Evolutionary conservation across 257 asterid species (phyloP).

Genomic region (Gentiana macrophylla): DNA sequence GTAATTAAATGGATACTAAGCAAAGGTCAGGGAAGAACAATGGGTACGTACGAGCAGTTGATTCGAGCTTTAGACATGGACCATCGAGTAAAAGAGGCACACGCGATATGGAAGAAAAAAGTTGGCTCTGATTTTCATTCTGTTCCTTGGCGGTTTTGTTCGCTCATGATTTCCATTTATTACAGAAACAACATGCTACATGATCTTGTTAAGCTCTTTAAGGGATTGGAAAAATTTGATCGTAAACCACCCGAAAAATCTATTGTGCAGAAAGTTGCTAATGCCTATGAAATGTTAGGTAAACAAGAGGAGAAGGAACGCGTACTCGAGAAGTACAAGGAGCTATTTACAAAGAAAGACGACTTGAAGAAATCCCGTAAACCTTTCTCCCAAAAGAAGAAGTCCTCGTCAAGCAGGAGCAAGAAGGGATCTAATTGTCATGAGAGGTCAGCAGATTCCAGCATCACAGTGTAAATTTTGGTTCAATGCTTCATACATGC

Average conservation of each 20-base stretch:
- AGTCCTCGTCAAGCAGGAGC: background rate
- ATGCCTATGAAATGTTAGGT: constrained; percentile 67
- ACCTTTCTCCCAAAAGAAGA: constrained; percentile 2
- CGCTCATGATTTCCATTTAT: constrained; percentile 66
- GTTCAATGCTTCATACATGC: too few relatives aligned
- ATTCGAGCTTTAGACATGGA: constrained; percentile 82
- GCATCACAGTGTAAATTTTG: too few relatives aligned
- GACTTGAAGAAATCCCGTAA: constrained; percentile 1
- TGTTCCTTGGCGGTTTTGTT: constrained; percentile 71
- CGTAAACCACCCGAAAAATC: constrained; percentile 78
- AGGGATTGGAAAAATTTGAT: constrained; percentile 63
- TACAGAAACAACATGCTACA: constrained; percentile 60
- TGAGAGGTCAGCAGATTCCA: background rate
- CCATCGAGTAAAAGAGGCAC: constrained; percentile 58
- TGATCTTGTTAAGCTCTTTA: constrained; percentile 70
- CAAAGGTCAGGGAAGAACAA: constrained; percentile 85
- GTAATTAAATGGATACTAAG: constrained; percentile 92
- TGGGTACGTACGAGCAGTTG: constrained; percentile 69
- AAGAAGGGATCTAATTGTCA: background rate
- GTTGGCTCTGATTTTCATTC: constrained; percentile 64
- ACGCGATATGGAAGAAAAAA: constrained; percentile 67
- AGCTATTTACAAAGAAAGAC: constrained; percentile 30
- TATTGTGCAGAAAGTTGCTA: constrained; percentile 58
- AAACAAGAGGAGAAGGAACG: constrained; percentile 55
- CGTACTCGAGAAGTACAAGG: constrained; percentile 56